Evolutionary conservation across 495 filamentous ascomycete species (phyloP).

Genomic region (Clavariopsis aquatica): DNA sequence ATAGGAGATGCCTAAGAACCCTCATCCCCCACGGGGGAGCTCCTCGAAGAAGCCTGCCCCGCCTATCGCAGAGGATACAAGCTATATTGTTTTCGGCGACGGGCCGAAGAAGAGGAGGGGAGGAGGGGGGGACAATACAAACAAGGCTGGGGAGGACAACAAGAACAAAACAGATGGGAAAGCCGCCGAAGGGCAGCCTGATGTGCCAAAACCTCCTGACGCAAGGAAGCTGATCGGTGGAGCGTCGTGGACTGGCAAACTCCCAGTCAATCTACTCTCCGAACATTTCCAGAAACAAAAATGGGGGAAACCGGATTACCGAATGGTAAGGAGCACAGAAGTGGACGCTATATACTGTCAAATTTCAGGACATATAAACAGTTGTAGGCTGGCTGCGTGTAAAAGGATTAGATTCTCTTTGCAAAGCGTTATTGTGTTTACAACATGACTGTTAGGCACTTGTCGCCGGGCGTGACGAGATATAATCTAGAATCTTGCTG

Average conservation of each 20-base stretch:
- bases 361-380: no score
- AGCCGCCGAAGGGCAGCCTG: slow-evolving; percentile 45
- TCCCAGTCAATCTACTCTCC: slow-evolving; percentile 87
- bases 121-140: slow-evolving; percentile 43
- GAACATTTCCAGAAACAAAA: slow-evolving; percentile 95
- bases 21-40: slow-evolving; percentile 40
- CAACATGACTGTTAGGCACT: no score
- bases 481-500: not conserved
- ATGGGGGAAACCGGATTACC: slow-evolving; percentile 93
- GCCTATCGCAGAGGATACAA: slow-evolving; percentile 53
- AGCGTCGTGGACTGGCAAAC: slow-evolving; percentile 94
- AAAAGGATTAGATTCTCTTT: no score
- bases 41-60: slow-evolving; percentile 39
- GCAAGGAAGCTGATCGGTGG: slow-evolving; percentile 89
- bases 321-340: slow-evolving; percentile 52
- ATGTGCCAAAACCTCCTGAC: slow-evolving; percentile 71
- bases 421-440: no score
- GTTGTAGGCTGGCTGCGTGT: no score
- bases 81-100: slow-evolving; percentile 69
- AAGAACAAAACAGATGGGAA: slow-evolving; percentile 41
- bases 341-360: no score
- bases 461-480: slow-evolving; percentile 36
- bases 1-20: slow-evolving; percentile 32
- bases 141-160: slow-evolving; percentile 17
- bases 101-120: slow-evolving; percentile 56